phyloP scores from a whole-genome alignment of 225 moss, liverwort and hornwort genomes.

The Thuidium tamariscinum region DNA sequence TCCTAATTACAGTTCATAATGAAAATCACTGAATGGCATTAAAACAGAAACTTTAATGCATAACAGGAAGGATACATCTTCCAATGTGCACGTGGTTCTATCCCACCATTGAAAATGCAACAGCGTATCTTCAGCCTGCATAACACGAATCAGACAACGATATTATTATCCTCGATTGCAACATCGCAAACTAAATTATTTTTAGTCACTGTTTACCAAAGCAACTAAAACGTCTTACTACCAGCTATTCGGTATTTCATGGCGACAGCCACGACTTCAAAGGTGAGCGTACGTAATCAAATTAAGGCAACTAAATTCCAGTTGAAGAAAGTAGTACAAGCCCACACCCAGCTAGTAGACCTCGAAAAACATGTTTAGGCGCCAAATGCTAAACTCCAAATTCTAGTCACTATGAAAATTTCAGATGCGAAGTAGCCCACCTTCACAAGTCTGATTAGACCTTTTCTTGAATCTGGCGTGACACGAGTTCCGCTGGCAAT shows the following conservation, averaged over 20 bases:
- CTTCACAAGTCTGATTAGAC: slow-evolving; percentile 64
- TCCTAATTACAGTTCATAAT: background rate
- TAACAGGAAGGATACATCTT: slow-evolving; percentile 67
- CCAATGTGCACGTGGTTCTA: slow-evolving; percentile 40
- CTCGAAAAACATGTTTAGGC: background rate
- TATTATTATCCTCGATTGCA: background rate
- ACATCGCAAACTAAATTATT: background rate
- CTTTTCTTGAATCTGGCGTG: slow-evolving; percentile 76
- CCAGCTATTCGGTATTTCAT: background rate
- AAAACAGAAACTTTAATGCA: background rate
- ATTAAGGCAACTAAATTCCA: background rate
- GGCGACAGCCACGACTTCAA: background rate
- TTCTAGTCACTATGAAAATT: background rate
- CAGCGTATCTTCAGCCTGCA: slow-evolving; percentile 74
- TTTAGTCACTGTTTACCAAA: background rate
- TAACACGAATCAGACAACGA: background rate
- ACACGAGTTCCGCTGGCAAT: slow-evolving; percentile 51
- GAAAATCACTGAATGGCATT: background rate
- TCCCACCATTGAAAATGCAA: slow-evolving; percentile 94
- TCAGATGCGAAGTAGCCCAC: slow-evolving; percentile 12
- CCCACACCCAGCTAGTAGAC: background rate
- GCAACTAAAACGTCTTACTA: background rate
- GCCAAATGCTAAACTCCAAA: background rate
- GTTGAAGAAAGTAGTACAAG: background rate
- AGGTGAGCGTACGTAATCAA: background rate